phyloP scores from a whole-genome alignment of 225 moss, liverwort and hornwort genomes.

The Pseudisothecium myosuroides region DNA sequence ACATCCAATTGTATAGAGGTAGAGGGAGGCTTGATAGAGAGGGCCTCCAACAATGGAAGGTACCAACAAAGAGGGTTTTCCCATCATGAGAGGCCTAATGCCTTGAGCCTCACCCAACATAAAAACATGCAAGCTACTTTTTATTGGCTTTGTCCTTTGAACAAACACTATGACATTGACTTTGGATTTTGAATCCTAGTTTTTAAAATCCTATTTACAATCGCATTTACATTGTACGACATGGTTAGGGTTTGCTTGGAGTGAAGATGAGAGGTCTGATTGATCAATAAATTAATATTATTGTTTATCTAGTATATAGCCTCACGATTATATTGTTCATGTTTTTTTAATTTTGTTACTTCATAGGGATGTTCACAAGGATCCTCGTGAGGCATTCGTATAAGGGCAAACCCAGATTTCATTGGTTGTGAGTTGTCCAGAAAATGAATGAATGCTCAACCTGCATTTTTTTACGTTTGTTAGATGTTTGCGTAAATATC shows the following conservation, averaged over 20 bases:
- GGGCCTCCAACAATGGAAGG: too few relatives aligned
- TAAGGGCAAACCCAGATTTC: too few relatives aligned
- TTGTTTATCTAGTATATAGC: not conserved
- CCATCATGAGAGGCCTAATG: accelerated
- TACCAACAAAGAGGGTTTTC: not conserved
- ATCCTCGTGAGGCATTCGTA: accelerated
- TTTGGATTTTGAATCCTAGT: accelerated
- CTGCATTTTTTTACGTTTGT: too few relatives aligned
- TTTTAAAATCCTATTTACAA: not conserved
- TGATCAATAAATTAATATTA: not conserved
- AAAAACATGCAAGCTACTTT: not conserved
- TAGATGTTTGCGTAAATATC: too few relatives aligned
- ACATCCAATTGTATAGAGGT: not conserved
- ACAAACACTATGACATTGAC: accelerated
- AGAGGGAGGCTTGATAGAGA: not conserved
- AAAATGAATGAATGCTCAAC: too few relatives aligned
- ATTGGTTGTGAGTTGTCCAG: not conserved
- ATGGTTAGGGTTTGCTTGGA: accelerated
- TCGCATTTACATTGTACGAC: accelerated
- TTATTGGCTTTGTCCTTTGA: not conserved
- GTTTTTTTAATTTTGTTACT: not conserved
- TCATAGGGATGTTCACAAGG: not conserved
- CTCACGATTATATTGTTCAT: too few relatives aligned
- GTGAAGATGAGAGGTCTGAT: accelerated
- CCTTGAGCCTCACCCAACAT: accelerated